These are phyloP conservation scores for Zygotorulaspora chibaensis DNA, from an alignment of 805 yeast genomes.

Conservation along the genomic window DNA sequence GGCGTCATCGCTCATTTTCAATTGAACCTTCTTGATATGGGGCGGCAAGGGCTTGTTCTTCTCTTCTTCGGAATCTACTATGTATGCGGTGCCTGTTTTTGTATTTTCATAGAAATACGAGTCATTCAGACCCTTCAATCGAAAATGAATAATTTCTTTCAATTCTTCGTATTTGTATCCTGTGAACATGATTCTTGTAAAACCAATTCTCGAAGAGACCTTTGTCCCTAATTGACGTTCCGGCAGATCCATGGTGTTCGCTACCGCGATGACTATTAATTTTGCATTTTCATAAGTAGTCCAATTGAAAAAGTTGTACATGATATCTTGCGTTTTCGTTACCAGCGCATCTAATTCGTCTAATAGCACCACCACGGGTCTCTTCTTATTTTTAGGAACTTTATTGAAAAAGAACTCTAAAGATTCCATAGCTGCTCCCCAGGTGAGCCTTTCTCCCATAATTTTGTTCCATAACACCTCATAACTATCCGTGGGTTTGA, in stretches of 20 bases:
- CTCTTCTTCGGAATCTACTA: conserved; percentile 22
- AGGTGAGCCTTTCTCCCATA: conserved; percentile 52
- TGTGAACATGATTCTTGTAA: conserved; percentile 78
- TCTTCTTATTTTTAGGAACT: conserved; percentile 32
- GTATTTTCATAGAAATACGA: conserved; percentile 33
- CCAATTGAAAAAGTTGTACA: conserved; percentile 98
- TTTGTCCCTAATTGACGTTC: conserved; percentile 84
- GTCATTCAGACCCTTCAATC: conserved; percentile 52
- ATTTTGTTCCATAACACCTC: conserved; percentile 78
- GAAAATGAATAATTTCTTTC: conserved; percentile 63
- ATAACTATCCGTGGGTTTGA: conserved; percentile 76
- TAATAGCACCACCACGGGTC: conserved; percentile 63
- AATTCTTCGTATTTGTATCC: conserved; percentile 84
- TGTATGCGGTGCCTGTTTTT: conserved; percentile 38
- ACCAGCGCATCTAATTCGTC: conserved; percentile 95
- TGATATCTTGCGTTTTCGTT: conserved; percentile 68
- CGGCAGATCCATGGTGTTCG: conserved; percentile 96
- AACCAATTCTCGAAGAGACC: conserved; percentile 85
- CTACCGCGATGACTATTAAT: conserved; percentile 85
- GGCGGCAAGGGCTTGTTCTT: conserved; percentile 10
- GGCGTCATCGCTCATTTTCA: conserved; percentile 59
- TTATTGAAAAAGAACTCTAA: conserved; percentile 67
- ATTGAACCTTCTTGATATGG: conserved; percentile 30
- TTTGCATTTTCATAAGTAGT: conserved; percentile 78
- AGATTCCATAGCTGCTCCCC: conserved; percentile 59